These are phyloP conservation scores for Talaromyces sp. DNA, from an alignment of 2,329 filamentous ascomycete genomes.

Conservation along the genomic window DNA sequence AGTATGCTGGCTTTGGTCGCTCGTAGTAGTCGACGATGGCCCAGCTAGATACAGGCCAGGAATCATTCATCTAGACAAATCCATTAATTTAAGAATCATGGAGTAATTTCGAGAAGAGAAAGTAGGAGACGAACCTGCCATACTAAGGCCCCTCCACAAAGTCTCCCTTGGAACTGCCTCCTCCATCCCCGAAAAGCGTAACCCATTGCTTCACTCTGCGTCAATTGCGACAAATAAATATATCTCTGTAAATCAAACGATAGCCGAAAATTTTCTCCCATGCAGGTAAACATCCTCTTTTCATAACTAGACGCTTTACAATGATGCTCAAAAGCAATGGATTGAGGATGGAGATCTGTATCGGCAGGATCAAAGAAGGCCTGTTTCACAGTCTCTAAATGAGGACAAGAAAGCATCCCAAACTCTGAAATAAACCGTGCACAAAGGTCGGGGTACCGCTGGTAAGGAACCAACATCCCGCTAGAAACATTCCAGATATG, in stretches of 20 bases:
- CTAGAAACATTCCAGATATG: conserved; percentile 73
- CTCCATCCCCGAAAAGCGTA: conserved; percentile 49
- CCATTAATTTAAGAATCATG: neutral
- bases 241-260: conserved; percentile 28
- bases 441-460: conserved; percentile 63
- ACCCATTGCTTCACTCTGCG: conserved; percentile 51
- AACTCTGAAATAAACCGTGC: conserved; percentile 85
- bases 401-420: conserved; percentile 79
- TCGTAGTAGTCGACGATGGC: conserved; percentile 60
- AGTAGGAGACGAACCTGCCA: conserved; percentile 26
- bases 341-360: conserved; percentile 69
- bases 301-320: conserved; percentile 85
- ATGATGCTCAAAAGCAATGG: conserved; percentile 78
- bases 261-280: conserved; percentile 39
- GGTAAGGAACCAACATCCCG: conserved; percentile 64
- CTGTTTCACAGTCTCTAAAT: conserved; percentile 58
- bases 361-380: conserved; percentile 60
- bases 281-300: conserved; percentile 70
- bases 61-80: conserved; percentile 46
- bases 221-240: conserved; percentile 58
- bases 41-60: conserved; percentile 60
- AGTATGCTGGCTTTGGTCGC: conserved; percentile 59
- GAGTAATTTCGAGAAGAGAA: neutral
- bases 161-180: conserved; percentile 44
- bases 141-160: conserved; percentile 26